phyloP scores from a whole-genome alignment of 768 basidiomycete species.

The Pisolithus microcarpus region DNA sequence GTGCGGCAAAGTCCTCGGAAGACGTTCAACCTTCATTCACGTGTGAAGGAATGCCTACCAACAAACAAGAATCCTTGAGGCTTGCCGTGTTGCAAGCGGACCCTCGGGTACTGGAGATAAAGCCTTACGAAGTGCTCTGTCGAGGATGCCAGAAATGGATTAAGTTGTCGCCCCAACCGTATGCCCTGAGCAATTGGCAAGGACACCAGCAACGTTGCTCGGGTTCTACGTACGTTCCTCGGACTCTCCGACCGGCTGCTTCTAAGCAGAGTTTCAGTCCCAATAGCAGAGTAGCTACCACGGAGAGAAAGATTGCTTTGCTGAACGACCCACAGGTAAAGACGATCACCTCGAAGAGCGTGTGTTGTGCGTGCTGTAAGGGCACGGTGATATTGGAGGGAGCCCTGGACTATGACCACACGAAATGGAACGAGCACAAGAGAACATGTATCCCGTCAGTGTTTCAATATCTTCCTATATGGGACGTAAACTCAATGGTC shows the following conservation, averaged over 20 bases:
- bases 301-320: conserved; percentile 54
- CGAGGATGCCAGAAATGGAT: conserved; percentile 61
- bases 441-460: conserved; percentile 37
- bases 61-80: conserved; percentile 34
- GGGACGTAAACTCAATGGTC: conserved; percentile 1
- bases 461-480: background rate
- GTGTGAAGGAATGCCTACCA: conserved; percentile 15
- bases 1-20: background rate
- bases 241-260: conserved; percentile 14
- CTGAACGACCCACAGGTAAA: conserved; percentile 61
- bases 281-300: conserved; percentile 51
- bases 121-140: conserved; percentile 49
- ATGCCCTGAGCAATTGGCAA: conserved; percentile 47
- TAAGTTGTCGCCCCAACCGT: conserved; percentile 37
- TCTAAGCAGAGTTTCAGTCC: conserved; percentile 33
- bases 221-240: conserved; percentile 29
- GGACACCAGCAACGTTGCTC: conserved; percentile 44
- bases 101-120: conserved; percentile 41
- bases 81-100: conserved; percentile 49
- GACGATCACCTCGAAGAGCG: conserved; percentile 35
- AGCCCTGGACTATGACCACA: conserved; percentile 51
- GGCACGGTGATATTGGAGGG: conserved; percentile 38
- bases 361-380: conserved; percentile 50
- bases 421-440: conserved; percentile 61
- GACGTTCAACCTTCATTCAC: background rate